Base-by-base conservation (phyloP, 306 rosid species). In the Boehmeria nivea region DNA sequence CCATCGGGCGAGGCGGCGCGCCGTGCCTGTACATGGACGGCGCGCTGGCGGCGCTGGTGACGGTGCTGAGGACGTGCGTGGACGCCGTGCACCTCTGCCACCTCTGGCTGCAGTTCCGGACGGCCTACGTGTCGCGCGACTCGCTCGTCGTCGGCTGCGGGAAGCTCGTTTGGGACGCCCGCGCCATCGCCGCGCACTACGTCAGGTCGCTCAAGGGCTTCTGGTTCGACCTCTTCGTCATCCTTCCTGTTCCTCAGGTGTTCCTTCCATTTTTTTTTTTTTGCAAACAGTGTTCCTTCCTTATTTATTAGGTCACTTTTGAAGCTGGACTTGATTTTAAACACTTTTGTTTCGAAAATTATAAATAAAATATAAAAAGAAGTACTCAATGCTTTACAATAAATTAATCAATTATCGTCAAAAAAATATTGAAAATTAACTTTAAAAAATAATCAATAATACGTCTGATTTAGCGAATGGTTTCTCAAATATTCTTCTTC, bases 1-100 rank as follows among this genome's bases (percentile, higher is more conserved):
- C 99, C 3, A 81, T 91, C 1, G 99, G 99, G 1, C 61, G 95
- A 14, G 80, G 81, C 1, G 96, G 96, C 0, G 58, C 89, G 8
- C 96, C 99, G 4, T 91, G 99, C 62, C 68, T 91, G 6, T 91
- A 84, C 68, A 91, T 91, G 99, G 99, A 87, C 66, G 99, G 99
- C 0, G 84, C 76, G 0, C 17, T 87, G 20, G 96, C 96, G 10
- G 86, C 86, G 33, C 48, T 81, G 37, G 96, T 91, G 19, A 87
- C 99, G 23, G 77, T 73, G 44, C 68, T 80, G 0, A 78, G 95
- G 18, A 83, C 99, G 21, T 34, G 66, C 38, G 81, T 91, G 13
- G 99, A 91, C 38, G 82, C 80, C 2, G 81, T 87, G 6, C 99
- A 91, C 36, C 42, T 91, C 42, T 27, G 77, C 47, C 99, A 91